These are phyloP conservation scores for Heracleum sosnowskyi DNA, from an alignment of 129 eudicot species.

Conservation along the genomic window DNA sequence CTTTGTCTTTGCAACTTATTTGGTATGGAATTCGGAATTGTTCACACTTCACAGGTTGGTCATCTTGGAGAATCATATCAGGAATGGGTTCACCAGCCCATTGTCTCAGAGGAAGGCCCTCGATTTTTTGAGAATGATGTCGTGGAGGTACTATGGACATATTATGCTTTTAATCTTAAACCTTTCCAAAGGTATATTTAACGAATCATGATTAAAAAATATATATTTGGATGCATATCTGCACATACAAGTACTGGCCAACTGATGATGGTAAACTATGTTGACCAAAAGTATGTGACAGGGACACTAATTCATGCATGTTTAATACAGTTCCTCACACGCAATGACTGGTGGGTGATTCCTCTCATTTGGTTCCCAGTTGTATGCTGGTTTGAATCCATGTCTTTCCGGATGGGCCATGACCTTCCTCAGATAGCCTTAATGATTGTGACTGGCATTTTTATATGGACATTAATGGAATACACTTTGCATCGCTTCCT, in stretches of 20 bases:
- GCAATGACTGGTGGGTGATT: constrained; percentile 71
- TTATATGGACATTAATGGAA: constrained; percentile 79
- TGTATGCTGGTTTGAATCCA: constrained; percentile 55
- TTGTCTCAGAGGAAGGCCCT: constrained; percentile 94
- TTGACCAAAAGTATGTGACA: not conserved
- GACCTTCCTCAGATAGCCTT: constrained; percentile 47
- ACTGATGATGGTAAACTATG: not conserved
- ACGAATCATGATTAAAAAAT: not conserved
- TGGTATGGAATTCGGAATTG: not conserved
- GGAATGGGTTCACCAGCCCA: constrained; percentile 99
- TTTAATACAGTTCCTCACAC: constrained; percentile 60
- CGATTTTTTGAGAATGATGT: constrained; percentile 82
- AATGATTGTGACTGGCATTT: constrained; percentile 49
- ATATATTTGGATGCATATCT: not conserved
- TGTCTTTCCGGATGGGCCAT: constrained; percentile 57
- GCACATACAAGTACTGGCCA: not conserved
- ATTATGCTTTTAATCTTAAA: not conserved
- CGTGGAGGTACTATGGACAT: constrained; percentile 63
- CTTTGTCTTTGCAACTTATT: constrained; percentile 1
- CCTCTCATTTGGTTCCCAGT: constrained; percentile 94
- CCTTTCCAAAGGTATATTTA: not conserved
- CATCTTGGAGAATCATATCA: constrained; percentile 94
- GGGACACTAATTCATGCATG: constrained; percentile 15
- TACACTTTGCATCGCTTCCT: constrained; percentile 87
- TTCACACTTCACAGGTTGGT: constrained; percentile 56